phyloP scores from a whole-genome alignment of 2,329 filamentous ascomycete genomes.

The Chrysosporium queenslandicum region DNA sequence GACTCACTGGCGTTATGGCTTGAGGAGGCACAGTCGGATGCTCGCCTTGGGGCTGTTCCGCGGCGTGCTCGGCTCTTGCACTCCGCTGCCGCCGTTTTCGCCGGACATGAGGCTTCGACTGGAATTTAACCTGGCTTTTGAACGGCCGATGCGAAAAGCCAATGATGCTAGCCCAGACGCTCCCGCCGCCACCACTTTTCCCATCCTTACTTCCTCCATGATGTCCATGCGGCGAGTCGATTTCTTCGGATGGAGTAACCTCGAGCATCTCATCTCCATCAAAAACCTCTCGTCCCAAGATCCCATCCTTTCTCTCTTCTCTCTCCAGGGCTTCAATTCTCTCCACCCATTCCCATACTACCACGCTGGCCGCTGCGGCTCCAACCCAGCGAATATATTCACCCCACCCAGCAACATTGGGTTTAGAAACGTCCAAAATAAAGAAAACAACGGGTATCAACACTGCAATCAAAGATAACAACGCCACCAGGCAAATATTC shows the following conservation, averaged over 20 bases:
- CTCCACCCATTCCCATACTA: constrained; percentile 97
- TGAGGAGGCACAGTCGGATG: constrained; percentile 38
- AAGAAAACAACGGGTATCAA: constrained; percentile 88
- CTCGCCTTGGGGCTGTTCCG: constrained; percentile 8
- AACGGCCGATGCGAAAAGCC: constrained; percentile 30
- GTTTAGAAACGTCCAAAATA: constrained; percentile 76
- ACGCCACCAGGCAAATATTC: constrained; percentile 72
- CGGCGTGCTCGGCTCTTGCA: neutral
- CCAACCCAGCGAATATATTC: constrained; percentile 97
- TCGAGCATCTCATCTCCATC: constrained; percentile 91
- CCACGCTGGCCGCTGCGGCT: constrained; percentile 84
- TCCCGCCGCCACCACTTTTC: constrained; percentile 17
- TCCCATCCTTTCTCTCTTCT: constrained; percentile 88
- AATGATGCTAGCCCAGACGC: constrained; percentile 33
- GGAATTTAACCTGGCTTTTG: constrained; percentile 27
- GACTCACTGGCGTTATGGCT: constrained; percentile 47
- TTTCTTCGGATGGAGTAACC: constrained; percentile 49
- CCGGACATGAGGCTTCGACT: constrained; percentile 9
- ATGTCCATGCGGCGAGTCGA: constrained; percentile 33
- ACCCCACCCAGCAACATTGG: constrained; percentile 81
- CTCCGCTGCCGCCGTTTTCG: constrained; percentile 8
- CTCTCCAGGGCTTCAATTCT: constrained; percentile 84
- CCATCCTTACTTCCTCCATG: constrained; percentile 32
- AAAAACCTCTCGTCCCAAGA: constrained; percentile 80
- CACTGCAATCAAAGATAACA: constrained; percentile 69